phyloP scores from a whole-genome alignment of 2,329 filamentous ascomycete genomes.

The Pyrenochaeta sp. region DNA sequence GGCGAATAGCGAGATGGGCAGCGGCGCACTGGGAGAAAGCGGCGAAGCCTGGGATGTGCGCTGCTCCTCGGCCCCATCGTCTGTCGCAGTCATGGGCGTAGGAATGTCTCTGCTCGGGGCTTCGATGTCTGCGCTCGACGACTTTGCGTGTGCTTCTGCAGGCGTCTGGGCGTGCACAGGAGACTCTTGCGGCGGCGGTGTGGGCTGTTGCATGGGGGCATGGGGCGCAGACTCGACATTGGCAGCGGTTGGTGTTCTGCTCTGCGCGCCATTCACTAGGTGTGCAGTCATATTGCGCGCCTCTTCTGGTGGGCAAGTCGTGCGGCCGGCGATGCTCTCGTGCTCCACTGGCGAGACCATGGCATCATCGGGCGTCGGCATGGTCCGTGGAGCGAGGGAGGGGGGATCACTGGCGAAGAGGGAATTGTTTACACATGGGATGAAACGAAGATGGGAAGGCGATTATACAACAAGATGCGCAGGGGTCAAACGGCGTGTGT shows the following conservation, averaged over 20 bases:
- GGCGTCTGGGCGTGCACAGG: conserved; percentile 24
- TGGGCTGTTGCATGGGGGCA: conserved; percentile 44
- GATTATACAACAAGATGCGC: conserved; percentile 16
- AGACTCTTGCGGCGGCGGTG: conserved; percentile 43
- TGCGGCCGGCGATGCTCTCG: conserved; percentile 54
- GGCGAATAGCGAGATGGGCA: conserved; percentile 34
- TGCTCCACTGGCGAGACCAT: conserved; percentile 52
- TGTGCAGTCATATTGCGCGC: conserved; percentile 34
- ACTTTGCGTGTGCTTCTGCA: conserved; percentile 38
- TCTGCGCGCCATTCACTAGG: conserved; percentile 44
- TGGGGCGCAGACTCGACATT: conserved; percentile 23
- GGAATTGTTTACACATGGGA: conserved; percentile 28
- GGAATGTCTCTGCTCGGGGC: conserved; percentile 46
- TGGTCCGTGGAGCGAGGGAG: conserved; percentile 46
- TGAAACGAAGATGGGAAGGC: conserved; percentile 10
- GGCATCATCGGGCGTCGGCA: conserved; percentile 60
- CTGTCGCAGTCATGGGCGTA: conserved; percentile 48
- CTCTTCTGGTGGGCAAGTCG: conserved; percentile 61
- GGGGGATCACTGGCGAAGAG: conserved; percentile 34
- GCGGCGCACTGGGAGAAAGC: conserved; percentile 34
- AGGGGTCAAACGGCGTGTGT: conserved; percentile 11
- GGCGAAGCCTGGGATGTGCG: conserved; percentile 44
- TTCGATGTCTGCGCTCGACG: conserved; percentile 42
- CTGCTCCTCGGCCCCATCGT: conserved; percentile 46
- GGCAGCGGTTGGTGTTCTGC: conserved; percentile 17